These are phyloP conservation scores for Xeromyces bisporus DNA, from an alignment of 495 filamentous ascomycete species.

Conservation along the genomic window DNA sequence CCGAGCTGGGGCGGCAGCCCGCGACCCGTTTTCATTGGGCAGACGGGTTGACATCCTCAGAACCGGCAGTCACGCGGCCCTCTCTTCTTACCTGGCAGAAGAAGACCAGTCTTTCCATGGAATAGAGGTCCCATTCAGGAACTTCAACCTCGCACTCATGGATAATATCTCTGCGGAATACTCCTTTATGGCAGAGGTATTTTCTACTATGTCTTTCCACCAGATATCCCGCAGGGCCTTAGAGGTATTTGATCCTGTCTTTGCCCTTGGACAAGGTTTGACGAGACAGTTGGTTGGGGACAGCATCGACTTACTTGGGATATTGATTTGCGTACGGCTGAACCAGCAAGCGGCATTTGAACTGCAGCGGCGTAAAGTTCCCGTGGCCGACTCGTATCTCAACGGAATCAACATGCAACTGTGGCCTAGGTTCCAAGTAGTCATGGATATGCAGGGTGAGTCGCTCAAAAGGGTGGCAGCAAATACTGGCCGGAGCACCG, in stretches of 20 bases:
- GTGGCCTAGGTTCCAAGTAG: conserved; percentile 86
- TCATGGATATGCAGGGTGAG: conserved; percentile 87
- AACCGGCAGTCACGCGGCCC: conserved; percentile 48
- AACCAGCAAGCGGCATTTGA: conserved; percentile 90
- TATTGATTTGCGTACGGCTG: conserved; percentile 77
- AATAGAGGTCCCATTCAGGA: conserved; percentile 74
- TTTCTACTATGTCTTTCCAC: conserved; percentile 44
- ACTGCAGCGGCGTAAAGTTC: conserved; percentile 77
- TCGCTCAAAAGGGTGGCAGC: conserved; percentile 49
- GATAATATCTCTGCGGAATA: conserved; percentile 95
- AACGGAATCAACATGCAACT: conserved; percentile 91
- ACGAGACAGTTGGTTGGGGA: conserved; percentile 61
- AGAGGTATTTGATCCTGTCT: conserved; percentile 72
- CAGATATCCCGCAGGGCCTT: conserved; percentile 48
- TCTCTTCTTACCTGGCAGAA: conserved; percentile 70
- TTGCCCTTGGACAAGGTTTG: conserved; percentile 57
- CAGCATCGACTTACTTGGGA: conserved; percentile 67
- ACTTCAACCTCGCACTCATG: conserved; percentile 84
- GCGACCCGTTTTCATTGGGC: conserved; percentile 79
- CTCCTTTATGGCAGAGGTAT: conserved; percentile 80
- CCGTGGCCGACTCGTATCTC: conserved; percentile 76
- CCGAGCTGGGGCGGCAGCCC: conserved; percentile 40
- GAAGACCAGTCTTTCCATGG: conserved; percentile 74
- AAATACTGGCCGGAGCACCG: conserved; percentile 33
- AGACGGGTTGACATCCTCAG: conserved; percentile 66